phyloP scores from a whole-genome alignment of 208 protist genomes.

The Leishmania martiniquensis region DNA sequence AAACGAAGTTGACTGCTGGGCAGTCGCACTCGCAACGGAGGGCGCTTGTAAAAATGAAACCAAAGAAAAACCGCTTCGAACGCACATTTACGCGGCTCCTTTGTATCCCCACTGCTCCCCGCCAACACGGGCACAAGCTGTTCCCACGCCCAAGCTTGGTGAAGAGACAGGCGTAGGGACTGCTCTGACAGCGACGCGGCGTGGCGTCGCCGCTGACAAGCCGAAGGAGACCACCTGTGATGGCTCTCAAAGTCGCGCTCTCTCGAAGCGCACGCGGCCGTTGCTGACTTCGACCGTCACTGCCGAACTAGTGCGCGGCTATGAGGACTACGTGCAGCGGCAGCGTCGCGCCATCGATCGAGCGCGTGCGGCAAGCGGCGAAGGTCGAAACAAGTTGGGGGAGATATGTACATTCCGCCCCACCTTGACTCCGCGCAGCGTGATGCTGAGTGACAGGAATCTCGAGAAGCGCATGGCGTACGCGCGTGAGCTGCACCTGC shows the following conservation, averaged over 20 bases:
- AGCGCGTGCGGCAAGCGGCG: neutral
- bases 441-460: constrained; percentile 40
- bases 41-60: neutral
- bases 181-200: neutral
- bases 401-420: constrained; percentile 44
- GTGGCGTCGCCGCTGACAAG: neutral
- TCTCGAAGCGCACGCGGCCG: neutral
- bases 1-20: neutral
- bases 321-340: constrained; percentile 19
- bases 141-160: neutral
- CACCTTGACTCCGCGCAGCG: constrained; percentile 33
- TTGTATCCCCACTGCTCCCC: neutral
- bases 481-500: constrained; percentile 31
- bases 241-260: neutral
- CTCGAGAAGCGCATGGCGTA: constrained; percentile 32
- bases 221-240: neutral
- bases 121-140: neutral
- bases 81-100: constrained; percentile 15
- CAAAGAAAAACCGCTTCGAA: neutral
- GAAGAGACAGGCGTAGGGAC: neutral
- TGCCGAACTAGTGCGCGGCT: constrained; percentile 11
- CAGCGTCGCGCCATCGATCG: constrained; percentile 9
- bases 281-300: neutral
- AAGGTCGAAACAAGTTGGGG: neutral
- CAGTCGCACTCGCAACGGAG: neutral